phyloP scores from a whole-genome alignment of 208 protist species.

The Novymonas esmeraldas region DNA sequence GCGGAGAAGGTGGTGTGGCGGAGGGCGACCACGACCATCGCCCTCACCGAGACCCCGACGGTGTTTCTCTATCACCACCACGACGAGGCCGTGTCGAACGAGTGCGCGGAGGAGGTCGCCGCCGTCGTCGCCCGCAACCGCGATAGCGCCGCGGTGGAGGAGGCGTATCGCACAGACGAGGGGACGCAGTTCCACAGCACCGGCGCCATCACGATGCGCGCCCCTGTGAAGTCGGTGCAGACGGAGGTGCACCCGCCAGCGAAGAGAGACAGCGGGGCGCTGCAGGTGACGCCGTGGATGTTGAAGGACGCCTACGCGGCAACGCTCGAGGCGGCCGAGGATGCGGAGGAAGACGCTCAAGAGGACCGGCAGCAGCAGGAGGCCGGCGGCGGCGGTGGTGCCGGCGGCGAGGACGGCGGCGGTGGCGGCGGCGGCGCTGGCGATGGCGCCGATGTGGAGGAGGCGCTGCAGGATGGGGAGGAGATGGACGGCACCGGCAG shows the following conservation, averaged over 20 bases:
- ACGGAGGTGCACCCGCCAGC: slow-evolving; percentile 80
- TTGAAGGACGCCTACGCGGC: slow-evolving; percentile 80
- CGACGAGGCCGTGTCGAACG: slow-evolving; percentile 84
- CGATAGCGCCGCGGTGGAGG: slow-evolving; percentile 45
- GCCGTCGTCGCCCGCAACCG: slow-evolving; percentile 57
- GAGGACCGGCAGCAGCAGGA: slow-evolving; percentile 11
- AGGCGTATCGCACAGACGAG: slow-evolving; percentile 70
- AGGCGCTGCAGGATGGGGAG: slow-evolving; percentile 50
- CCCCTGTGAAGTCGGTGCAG: slow-evolving; percentile 82
- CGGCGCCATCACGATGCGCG: slow-evolving; percentile 80
- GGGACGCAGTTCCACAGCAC: slow-evolving; percentile 79
- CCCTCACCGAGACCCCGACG: slow-evolving; percentile 83
- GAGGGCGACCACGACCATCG: slow-evolving; percentile 61
- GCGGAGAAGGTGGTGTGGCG: slow-evolving; percentile 60
- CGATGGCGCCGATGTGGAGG: slow-evolving; percentile 22
- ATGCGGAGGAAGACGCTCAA: slow-evolving; percentile 41
- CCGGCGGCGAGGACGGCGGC: slow-evolving; percentile 2
- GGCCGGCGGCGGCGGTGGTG: slow-evolving; percentile 7
- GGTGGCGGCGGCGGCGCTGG: slow-evolving; percentile 19
- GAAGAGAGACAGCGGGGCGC: slow-evolving; percentile 50
- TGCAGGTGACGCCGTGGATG: slow-evolving; percentile 91
- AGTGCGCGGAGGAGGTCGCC: slow-evolving; percentile 46
- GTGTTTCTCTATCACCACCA: slow-evolving; percentile 87
- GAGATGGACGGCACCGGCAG: slow-evolving; percentile 34
- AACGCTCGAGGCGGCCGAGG: slow-evolving; percentile 49